These are phyloP conservation scores for Dalbergia oliveri DNA, from an alignment of 306 rosid species.

Conservation along the genomic window DNA sequence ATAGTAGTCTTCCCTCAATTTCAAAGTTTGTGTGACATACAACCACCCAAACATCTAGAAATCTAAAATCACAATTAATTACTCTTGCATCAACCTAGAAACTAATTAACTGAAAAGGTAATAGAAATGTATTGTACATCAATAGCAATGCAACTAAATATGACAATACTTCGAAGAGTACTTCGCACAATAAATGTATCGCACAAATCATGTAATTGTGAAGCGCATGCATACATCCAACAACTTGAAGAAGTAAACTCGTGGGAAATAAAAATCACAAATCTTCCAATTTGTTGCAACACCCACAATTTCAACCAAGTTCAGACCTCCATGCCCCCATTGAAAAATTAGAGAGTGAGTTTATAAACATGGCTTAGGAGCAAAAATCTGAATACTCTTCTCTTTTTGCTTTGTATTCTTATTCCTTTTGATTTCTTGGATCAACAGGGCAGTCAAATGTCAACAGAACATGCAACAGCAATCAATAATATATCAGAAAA, in stretches of 20 bases:
- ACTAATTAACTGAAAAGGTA: neutral
- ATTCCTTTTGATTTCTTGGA: neutral
- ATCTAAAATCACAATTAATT: neutral
- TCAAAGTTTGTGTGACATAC: neutral
- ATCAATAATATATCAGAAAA: neutral
- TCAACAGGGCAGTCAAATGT: neutral
- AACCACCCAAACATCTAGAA: neutral
- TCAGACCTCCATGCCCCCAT: neutral
- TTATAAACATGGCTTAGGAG: neutral
- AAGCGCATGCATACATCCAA: neutral
- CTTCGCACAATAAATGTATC: neutral
- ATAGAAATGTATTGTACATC: neutral
- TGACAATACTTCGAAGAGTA: neutral
- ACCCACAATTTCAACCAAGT: neutral
- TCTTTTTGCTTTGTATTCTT: constrained; percentile 11
- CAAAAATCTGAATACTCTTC: neutral
- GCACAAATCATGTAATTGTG: neutral
- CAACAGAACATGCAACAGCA: neutral
- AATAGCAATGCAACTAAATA: neutral
- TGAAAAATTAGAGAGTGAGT: neutral
- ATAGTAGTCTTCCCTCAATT: neutral
- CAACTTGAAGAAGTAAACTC: neutral
- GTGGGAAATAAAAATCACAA: constrained; percentile 1
- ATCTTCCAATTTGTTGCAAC: constrained; percentile 10
- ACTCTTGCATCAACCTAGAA: neutral